These are phyloP conservation scores for Rhodotorula sp. DNA, from an alignment of 1,284 basidiomycete genomes.

Conservation along the genomic window DNA sequence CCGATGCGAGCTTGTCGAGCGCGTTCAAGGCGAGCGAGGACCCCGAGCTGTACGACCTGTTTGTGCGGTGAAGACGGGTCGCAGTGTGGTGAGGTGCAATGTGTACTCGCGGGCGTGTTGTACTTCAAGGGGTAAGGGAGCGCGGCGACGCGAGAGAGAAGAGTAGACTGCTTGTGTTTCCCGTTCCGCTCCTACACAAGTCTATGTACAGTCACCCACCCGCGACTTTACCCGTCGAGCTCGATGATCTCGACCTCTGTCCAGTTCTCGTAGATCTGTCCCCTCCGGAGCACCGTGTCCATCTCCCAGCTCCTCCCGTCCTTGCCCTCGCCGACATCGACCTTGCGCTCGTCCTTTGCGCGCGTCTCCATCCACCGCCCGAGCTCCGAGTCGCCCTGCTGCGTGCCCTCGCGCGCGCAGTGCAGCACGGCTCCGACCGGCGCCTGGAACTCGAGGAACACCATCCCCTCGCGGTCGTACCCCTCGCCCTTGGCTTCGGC, in stretches of 20 bases:
- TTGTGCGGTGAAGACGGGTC: neutral
- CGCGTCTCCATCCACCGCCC: conserved; percentile 13
- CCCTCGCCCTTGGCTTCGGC: conserved; percentile 4
- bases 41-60: conserved; percentile 20
- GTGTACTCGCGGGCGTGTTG: no score
- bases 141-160: no score
- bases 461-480: conserved; percentile 24
- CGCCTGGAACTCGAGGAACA: conserved; percentile 41
- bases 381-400: conserved; percentile 3
- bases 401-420: neutral
- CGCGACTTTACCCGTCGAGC: neutral
- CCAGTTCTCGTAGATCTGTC: conserved; percentile 39
- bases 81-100: no score
- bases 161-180: neutral
- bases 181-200: neutral
- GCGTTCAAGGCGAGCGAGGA: conserved; percentile 23
- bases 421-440: conserved; percentile 34
- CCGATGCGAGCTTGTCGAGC: conserved; percentile 22
- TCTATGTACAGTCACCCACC: neutral
- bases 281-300: conserved; percentile 27
- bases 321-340: neutral
- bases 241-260: conserved; percentile 30
- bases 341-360: neutral
- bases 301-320: conserved; percentile 25
- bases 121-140: no score